A percentile compares a stretch with the other conserved stretches of the same genome.
These are phyloP conservation scores for Volvox reticuliferus DNA, from an alignment of 139 green algal species.

Conservation along the genomic window DNA sequence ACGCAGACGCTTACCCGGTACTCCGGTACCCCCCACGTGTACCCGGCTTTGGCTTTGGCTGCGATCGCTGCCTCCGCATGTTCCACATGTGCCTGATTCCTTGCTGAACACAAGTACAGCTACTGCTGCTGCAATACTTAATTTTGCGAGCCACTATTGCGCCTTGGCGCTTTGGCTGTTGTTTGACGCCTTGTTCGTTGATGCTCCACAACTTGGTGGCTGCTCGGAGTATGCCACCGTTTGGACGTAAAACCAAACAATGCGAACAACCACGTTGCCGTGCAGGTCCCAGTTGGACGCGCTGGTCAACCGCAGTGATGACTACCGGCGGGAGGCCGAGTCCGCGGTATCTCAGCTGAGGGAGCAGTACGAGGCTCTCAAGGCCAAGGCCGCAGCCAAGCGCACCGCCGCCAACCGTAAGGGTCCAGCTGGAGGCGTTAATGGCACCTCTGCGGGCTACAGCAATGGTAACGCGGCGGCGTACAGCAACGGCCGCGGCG, in stretches of 20 bases:
- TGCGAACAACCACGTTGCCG: background rate
- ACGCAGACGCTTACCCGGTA: too few relatives aligned
- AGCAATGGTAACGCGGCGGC: background rate
- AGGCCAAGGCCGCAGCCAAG: conserved; percentile 17
- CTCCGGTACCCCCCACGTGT: too few relatives aligned
- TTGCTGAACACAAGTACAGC: too few relatives aligned
- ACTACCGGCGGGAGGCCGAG: conserved; percentile 37
- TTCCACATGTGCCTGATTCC: too few relatives aligned
- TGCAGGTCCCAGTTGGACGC: conserved; percentile 26
- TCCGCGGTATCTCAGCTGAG: conserved; percentile 12
- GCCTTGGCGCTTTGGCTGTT: too few relatives aligned
- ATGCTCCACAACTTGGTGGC: too few relatives aligned
- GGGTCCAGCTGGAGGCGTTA: background rate
- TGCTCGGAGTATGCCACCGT: too few relatives aligned
- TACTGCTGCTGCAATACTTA: too few relatives aligned
- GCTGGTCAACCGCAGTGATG: conserved; percentile 30
- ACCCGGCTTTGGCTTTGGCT: too few relatives aligned
- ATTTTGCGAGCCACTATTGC: too few relatives aligned
- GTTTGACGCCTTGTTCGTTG: too few relatives aligned
- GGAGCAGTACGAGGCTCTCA: conserved; percentile 44
- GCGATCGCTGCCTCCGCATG: too few relatives aligned
- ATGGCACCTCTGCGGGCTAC: background rate
- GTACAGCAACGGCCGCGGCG: conserved; percentile 3
- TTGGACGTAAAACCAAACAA: background rate
- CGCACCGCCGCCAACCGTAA: background rate